Evolutionary conservation across 176 grass and related monocot species (phyloP), one percentile per base, ranked within the genome.

Genomic region (Oropetium thomaeum): DNA sequence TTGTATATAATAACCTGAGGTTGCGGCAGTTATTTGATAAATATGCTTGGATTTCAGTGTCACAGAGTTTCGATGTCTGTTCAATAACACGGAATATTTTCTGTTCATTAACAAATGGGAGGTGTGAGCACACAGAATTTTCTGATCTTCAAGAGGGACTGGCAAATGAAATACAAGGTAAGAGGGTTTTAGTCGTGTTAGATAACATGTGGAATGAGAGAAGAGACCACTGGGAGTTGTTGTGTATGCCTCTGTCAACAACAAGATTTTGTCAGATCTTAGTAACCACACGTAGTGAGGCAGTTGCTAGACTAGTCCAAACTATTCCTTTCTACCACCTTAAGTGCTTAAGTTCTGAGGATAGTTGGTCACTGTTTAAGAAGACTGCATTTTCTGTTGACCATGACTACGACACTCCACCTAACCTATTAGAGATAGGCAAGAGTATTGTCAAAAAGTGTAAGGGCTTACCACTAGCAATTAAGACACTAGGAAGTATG

Each of bases 191-290:
- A 10, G 43, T 89, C 57, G 71, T 89, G 7, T 41, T 85, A 7
- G 82, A 85, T 77, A 67, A 85, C 52, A 43, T 89, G 11, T 84
- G 82, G 81, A 89, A 85, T 62, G 78, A 89, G 48, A 58, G 20
- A 60, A 41, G 69, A 26, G 54, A 38, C 15, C 26, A 1, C 16
- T 89, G 87, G 87, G 76, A 89, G 30, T 11, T n/a, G 3, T 30
- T 82, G 2, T 58, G 65, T 45, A 23, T 29, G 15, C 65, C 65
- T 2, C 44, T 82, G 14, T 31, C 44, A 41, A 20, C 61, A 8
- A 22, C 58, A n/a, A 63, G 9, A 33, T 17, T 62, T 22, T 85
- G 81, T 2, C 40, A 77, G 13, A 81, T 89, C 5, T 38, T 89
- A 52, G 72, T 55, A 9, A 89, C 82, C 9, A 78, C 87, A 5